Base-by-base conservation (phyloP, 208 protist species). In the Acanthamoeba castellanii region DNA sequence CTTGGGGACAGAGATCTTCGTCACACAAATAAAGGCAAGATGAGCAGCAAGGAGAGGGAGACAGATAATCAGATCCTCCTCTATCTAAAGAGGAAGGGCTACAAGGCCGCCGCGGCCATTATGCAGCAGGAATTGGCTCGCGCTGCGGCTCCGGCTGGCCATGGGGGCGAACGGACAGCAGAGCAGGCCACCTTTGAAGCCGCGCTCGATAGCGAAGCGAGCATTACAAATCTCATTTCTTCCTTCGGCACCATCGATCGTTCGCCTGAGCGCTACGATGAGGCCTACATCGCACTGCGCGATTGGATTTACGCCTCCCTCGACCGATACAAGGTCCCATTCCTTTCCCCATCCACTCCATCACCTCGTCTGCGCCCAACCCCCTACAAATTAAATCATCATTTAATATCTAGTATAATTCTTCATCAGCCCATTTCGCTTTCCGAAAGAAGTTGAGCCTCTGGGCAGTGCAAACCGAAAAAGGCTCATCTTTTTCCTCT, bases 281-380 rank as follows among this genome's bases (percentile, higher is more conserved):
- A 97, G 42, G 81, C 70, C 20, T 97, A 97, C 85, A 94, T 55
- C 47, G 70, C 94, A 25, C 72, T 97, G 25, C 64, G 95, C 30
- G 93, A 97, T 88, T 97, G 97, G 97, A 96, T 97, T n/a, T 81
- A 94, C 45, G 55, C 74, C 45, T 97, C 96, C 30, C 52, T 97
- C 0, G 97, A 97, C 52, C 94, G 95, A 3, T 97, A 97, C 74
- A 96, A 97, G 95, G 95, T 96, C 25, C 64, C 27, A 87, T n/a
- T 45, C 14, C 18, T 66, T 22, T 32, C 27, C 22, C 50, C 42
- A 70, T 25, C 42, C n/a, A 52, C 52, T 92, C n/a, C 2, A 14
- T 55, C 45, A 1, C 1, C 70, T 42, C 34, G 82, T 68, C 20
- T n/a, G 76, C 42, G 11, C 47, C 20, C 32, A 34, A 20, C 4